Conservation (phyloP, 116 monocot genomes). For the Papilionanthe hybrid region DNA sequence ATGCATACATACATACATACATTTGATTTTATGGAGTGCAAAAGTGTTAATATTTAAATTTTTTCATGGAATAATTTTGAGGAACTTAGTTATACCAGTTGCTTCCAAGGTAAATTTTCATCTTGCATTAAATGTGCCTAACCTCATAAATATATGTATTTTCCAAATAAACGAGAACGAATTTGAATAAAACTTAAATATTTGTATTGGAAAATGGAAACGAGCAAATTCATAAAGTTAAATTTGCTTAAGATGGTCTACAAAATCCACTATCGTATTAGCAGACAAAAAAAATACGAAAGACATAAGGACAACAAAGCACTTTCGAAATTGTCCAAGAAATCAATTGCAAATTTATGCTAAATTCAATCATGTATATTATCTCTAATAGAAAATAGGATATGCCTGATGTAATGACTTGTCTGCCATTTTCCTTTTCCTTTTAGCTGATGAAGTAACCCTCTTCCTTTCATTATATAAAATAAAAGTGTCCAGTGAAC, state of each 20-base stretch:
- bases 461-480: slow-evolving; percentile 88
- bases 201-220: background rate
- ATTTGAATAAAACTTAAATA: background rate
- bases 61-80: no score
- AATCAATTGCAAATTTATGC: background rate
- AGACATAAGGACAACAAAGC: background rate
- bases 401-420: slow-evolving; percentile 80
- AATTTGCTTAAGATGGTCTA: background rate
- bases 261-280: background rate
- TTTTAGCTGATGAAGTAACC: slow-evolving; percentile 97
- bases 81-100: no score
- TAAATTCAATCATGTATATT: background rate
- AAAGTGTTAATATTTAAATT: no score
- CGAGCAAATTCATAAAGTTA: background rate
- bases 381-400: background rate
- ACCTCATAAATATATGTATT: background rate
- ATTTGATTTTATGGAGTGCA: no score
- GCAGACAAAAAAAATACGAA: background rate
- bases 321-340: background rate
- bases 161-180: background rate
- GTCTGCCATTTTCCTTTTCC: slow-evolving; percentile 63
- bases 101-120: no score
- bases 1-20: no score
- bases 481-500: slow-evolving; percentile 71
- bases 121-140: no score